Conservation (phyloP, 352 stramenopile genomes). For the Halophytophthora polymorphica region DNA sequence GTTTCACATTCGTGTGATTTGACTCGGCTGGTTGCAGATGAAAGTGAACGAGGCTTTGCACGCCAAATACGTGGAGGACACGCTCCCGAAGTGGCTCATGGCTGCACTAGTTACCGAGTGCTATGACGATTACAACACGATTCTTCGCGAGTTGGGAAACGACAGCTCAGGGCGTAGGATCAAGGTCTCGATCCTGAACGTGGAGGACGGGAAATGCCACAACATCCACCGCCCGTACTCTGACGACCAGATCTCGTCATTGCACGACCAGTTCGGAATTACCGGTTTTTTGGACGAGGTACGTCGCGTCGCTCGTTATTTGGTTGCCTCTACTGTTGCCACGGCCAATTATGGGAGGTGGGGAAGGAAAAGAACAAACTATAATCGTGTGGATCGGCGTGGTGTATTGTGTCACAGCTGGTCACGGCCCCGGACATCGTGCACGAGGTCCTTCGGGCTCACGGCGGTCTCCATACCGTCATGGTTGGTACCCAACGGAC, state of each 20-base stretch:
- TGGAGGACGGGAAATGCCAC: slow-evolving; percentile 58
- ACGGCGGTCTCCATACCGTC: slow-evolving; percentile 77
- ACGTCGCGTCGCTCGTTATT: background rate
- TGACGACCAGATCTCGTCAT: slow-evolving; percentile 45
- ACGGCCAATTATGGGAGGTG: background rate
- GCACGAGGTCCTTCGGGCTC: slow-evolving; percentile 64
- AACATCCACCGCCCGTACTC: slow-evolving; percentile 57
- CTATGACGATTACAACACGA: slow-evolving; percentile 77
- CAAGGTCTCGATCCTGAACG: slow-evolving; percentile 67
- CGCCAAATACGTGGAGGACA: slow-evolving; percentile 85
- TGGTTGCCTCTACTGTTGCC: background rate
- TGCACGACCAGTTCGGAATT: slow-evolving; percentile 60
- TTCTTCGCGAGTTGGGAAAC: slow-evolving; percentile 65
- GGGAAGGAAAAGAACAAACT: too few relatives aligned
- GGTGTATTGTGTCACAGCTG: slow-evolving; percentile 29
- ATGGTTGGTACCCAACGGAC: slow-evolving; percentile 70
- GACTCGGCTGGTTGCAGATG: slow-evolving; percentile 33
- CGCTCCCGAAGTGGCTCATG: slow-evolving; percentile 76
- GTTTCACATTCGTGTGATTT: background rate
- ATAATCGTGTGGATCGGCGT: slow-evolving; percentile 5
- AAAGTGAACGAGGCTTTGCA: slow-evolving; percentile 76
- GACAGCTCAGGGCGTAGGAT: slow-evolving; percentile 38
- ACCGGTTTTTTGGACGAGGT: slow-evolving; percentile 80
- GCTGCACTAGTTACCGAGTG: slow-evolving; percentile 73
- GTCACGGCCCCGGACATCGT: slow-evolving; percentile 82